Evolutionary conservation across 2,329 filamentous ascomycete genomes (phyloP), one percentile per base, ranked within the genome.

Genomic region (Colletotrichum sp.): DNA sequence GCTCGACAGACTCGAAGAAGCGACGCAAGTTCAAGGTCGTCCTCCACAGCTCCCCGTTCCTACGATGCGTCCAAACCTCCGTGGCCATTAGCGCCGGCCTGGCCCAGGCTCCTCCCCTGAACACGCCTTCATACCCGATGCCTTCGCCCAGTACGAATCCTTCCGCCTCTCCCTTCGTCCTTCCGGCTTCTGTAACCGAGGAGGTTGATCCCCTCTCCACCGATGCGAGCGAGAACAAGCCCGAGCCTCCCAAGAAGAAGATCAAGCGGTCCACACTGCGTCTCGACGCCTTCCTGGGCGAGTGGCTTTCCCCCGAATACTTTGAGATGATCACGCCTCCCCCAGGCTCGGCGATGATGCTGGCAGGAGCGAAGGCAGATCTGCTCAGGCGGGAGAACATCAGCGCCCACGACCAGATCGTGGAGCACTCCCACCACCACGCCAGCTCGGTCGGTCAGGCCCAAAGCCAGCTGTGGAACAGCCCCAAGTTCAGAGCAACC

Each of bases 231-330:
- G 28, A 65, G 9, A 28, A n/a, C 26, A 66, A 60, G 16, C 32
- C 75, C 3, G 68, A 67, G 52, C 75, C 78, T 16, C 18, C 34
- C 15, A 76, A 77, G 60, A 65, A 72, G 9, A 78, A 79, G 6
- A 79, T 91, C 75, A 88, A 89, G 73, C 94, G 92, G 78, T 87
- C 91, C 5, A 89, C 93, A 12, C 86, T 99, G 64, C 94, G 97
- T 1, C 90, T 99, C 8, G 97, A 99, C 84, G 94, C 96, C 0
- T 98, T 98, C 82, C 89, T 99, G 0, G 96, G 97, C 65, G 97
- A 99, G 88, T 99, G 97, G 97, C 89, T 99, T 34, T 95, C 94
- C 3, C 95, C 96, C 2, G 94, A 96, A 81, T 99, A 99, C 84
- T 99, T 96, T 81, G 96, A 98, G 77, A 90, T 94, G 68, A 98